A percentile compares a stretch with the other conserved stretches of the same genome.
Conservation (phyloP, 2,329 filamentous ascomycete species). For the Pestalotiopsis sp. region DNA sequence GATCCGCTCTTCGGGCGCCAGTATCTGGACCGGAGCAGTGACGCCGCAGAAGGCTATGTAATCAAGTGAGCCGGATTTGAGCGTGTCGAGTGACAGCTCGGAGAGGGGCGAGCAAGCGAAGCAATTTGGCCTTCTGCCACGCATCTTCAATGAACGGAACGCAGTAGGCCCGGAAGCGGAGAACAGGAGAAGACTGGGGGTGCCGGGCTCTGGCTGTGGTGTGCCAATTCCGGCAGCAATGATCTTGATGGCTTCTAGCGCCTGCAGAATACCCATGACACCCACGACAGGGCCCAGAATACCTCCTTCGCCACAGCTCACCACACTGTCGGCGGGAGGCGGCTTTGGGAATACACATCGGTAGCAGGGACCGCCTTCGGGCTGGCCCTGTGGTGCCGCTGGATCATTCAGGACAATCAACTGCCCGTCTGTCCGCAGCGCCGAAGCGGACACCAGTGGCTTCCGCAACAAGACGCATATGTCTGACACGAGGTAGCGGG, state of each 20-base stretch:
- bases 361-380: slow-evolving; percentile 80
- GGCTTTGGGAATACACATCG: slow-evolving; percentile 89
- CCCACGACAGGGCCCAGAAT: slow-evolving; percentile 93
- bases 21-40: slow-evolving; percentile 52
- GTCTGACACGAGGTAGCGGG: slow-evolving; percentile 91
- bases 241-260: slow-evolving; percentile 86
- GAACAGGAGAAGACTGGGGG: slow-evolving; percentile 48
- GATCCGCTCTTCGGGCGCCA: slow-evolving; percentile 69
- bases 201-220: slow-evolving; percentile 20
- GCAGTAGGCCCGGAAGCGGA: slow-evolving; percentile 43
- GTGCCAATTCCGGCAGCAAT: slow-evolving; percentile 50
- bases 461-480: slow-evolving; percentile 79
- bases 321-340: slow-evolving; percentile 79
- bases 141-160: slow-evolving; percentile 78
- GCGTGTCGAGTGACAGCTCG: slow-evolving; percentile 63
- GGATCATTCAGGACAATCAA: slow-evolving; percentile 87
- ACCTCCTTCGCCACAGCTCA: slow-evolving; percentile 89
- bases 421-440: slow-evolving; percentile 86
- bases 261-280: slow-evolving; percentile 89
- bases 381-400: slow-evolving; percentile 59
- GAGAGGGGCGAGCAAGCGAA: slow-evolving; percentile 72
- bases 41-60: slow-evolving; percentile 87
- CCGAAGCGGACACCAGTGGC: slow-evolving; percentile 86
- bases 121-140: slow-evolving; percentile 70
- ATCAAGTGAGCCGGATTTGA: slow-evolving; percentile 71